phyloP scores from a whole-genome alignment of 2,329 filamentous ascomycete genomes.

The Penicillium sp. region DNA sequence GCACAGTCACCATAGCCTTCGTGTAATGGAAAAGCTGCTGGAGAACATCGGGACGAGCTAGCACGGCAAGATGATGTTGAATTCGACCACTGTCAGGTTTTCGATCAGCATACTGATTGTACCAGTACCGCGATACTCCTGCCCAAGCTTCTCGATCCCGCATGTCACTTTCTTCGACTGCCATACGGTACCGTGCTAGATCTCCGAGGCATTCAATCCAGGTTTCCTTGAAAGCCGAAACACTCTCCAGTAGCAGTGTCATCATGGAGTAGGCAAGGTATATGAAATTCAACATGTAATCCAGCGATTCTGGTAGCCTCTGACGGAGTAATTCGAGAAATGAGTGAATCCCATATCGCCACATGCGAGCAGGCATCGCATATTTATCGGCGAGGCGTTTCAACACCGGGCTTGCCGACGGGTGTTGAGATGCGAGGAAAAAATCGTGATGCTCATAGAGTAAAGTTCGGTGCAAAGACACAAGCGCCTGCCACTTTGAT shows the following conservation, averaged over 20 bases:
- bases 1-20: constrained; percentile 51
- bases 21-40: constrained; percentile 57
- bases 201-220: constrained; percentile 95
- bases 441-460: constrained; percentile 81
- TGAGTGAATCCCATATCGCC: constrained; percentile 83
- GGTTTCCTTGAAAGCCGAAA: constrained; percentile 73
- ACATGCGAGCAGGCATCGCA: constrained; percentile 88
- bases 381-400: constrained; percentile 70
- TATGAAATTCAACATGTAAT: constrained; percentile 88
- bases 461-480: constrained; percentile 72
- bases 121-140: constrained; percentile 74
- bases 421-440: constrained; percentile 81
- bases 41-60: constrained; percentile 53
- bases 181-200: constrained; percentile 79
- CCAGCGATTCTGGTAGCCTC: constrained; percentile 66
- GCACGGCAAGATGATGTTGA: constrained; percentile 76
- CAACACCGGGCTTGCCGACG: constrained; percentile 63
- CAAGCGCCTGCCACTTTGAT: constrained; percentile 75
- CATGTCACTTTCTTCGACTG: constrained; percentile 77
- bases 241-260: constrained; percentile 77
- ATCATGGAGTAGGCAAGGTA: constrained; percentile 88
- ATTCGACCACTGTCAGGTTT: constrained; percentile 69
- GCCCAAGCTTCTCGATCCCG: constrained; percentile 75
- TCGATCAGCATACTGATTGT: constrained; percentile 71
- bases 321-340: constrained; percentile 73